Evolutionary conservation across 2,329 filamentous ascomycete species (phyloP).

Genomic region (Pyricularia grisea): DNA sequence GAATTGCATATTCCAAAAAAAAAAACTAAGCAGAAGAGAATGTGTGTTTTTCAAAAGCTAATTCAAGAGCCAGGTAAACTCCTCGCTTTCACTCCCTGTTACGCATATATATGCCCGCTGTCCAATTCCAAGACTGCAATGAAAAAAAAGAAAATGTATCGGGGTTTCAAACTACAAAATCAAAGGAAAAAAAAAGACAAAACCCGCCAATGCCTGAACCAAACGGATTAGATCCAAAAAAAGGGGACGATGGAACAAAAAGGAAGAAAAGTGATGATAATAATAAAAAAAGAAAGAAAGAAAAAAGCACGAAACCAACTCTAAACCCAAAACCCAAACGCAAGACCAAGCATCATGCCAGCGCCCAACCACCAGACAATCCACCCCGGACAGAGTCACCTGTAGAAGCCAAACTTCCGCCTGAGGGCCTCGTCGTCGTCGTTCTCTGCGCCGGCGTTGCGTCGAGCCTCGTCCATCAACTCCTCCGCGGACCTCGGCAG

Average conservation of each 20-base stretch:
- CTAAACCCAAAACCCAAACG: background rate
- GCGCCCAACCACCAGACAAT: background rate
- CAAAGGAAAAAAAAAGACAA: background rate
- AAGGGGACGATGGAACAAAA: background rate
- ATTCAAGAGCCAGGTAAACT: background rate
- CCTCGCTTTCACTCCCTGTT: background rate
- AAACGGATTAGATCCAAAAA: background rate
- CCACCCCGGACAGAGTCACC: background rate
- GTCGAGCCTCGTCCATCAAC: conserved; percentile 26
- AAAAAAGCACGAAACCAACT: no score
- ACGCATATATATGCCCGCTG: background rate
- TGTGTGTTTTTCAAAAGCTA: no score
- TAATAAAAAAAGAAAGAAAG: no score
- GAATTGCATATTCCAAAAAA: background rate
- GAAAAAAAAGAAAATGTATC: background rate
- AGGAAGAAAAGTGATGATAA: no score
- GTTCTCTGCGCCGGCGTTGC: conserved; percentile 27
- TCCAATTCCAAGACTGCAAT: background rate
- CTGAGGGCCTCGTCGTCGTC: conserved; percentile 34
- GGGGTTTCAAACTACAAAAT: background rate
- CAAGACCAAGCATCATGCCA: conserved; percentile 3
- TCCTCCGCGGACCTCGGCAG: background rate
- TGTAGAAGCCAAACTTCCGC: conserved; percentile 30
- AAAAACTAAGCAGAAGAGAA: background rate
- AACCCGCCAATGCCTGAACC: background rate